Base-by-base conservation (phyloP, 192 early-diverging fungal species). In the Obelidium mucronatum region DNA sequence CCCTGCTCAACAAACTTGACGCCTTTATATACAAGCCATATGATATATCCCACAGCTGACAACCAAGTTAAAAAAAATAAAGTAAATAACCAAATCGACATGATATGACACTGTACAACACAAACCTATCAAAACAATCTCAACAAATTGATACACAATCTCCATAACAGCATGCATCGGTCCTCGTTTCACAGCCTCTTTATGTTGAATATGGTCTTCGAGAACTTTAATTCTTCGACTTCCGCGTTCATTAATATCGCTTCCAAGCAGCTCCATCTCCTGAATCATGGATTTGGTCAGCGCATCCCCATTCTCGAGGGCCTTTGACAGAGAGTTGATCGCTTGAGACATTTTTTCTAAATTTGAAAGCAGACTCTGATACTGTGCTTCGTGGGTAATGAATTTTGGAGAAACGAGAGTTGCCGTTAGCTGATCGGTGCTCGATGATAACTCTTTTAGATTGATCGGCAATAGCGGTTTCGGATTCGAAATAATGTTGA, bases 11-110 rank as follows among this genome's bases (percentile, higher is more conserved):
- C 51, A 8, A 34, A 22, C 35, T 72, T 54, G 17, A 28, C 19
- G n/a, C 53, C 69, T 35, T 42, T 72, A 59, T 72, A 72, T 17
- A 55, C 34, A 58, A 72, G 8, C 69, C 69, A 72, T 24, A 72
- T 59, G 11, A 72, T 37, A 39, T 72, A 72, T 34, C 69, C 69
- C 26, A 72, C n/a, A 19, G 37, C 69, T 72, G 36, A 0, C 4
- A n/a, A n/a, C n/a, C n/a, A n/a, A n/a, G n/a, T n/a, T n/a, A n/a
- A n/a, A n/a, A n/a, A n/a, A n/a, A n/a, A n/a, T n/a, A n/a, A n/a
- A n/a, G n/a, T n/a, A n/a, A n/a, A n/a, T n/a, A n/a, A n/a, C n/a
- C n/a, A n/a, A n/a, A n/a, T n/a, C n/a, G n/a, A n/a, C n/a, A n/a
- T n/a, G n/a, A n/a, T n/a, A n/a, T n/a, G 19, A 68, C 42, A n/a